Conservation (phyloP, 352 stramenopile species). For the Pythium folliculosum region DNA sequence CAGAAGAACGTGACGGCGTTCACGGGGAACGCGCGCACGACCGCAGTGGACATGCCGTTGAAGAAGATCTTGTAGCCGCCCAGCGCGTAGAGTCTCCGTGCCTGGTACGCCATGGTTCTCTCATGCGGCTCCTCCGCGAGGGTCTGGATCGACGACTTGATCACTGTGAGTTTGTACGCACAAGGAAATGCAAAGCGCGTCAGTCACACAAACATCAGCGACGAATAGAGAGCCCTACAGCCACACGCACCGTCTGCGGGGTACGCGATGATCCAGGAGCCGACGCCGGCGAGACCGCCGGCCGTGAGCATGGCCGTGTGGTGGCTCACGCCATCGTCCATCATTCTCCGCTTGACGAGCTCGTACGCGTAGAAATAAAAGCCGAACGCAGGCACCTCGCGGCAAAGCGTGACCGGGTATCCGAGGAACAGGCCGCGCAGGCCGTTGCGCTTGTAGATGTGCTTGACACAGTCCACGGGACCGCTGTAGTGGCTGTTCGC, state of each 20-base stretch:
- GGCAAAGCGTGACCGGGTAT: slow-evolving; percentile 71
- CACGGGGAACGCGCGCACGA: slow-evolving; percentile 81
- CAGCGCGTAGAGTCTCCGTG: slow-evolving; percentile 59
- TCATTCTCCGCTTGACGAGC: slow-evolving; percentile 72
- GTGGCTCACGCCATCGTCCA: slow-evolving; percentile 48
- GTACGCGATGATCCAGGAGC: slow-evolving; percentile 82
- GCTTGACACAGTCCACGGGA: slow-evolving; percentile 72
- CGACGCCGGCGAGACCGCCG: slow-evolving; percentile 71
- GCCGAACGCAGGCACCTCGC: slow-evolving; percentile 80
- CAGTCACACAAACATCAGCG: slow-evolving; percentile 3
- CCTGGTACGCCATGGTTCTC: slow-evolving; percentile 74
- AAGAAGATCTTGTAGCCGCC: slow-evolving; percentile 76
- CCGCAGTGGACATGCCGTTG: slow-evolving; percentile 72
- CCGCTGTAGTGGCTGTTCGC: slow-evolving; percentile 58
- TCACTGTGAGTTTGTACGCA: slow-evolving; percentile 42
- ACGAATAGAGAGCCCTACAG: background rate
- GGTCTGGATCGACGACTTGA: slow-evolving; percentile 88
- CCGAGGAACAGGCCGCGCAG: slow-evolving; percentile 70
- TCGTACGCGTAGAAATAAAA: slow-evolving; percentile 89
- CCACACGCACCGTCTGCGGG: slow-evolving; percentile 62
- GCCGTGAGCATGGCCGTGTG: slow-evolving; percentile 83
- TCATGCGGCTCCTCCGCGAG: slow-evolving; percentile 57
- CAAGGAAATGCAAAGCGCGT: background rate
- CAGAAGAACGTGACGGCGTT: slow-evolving; percentile 87
- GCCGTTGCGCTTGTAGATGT: slow-evolving; percentile 67